A percentile compares a stretch with the other conserved stretches of the same genome.
phyloP scores from a whole-genome alignment of 2,329 filamentous ascomycete species.

The Diaporthe longicolla region DNA sequence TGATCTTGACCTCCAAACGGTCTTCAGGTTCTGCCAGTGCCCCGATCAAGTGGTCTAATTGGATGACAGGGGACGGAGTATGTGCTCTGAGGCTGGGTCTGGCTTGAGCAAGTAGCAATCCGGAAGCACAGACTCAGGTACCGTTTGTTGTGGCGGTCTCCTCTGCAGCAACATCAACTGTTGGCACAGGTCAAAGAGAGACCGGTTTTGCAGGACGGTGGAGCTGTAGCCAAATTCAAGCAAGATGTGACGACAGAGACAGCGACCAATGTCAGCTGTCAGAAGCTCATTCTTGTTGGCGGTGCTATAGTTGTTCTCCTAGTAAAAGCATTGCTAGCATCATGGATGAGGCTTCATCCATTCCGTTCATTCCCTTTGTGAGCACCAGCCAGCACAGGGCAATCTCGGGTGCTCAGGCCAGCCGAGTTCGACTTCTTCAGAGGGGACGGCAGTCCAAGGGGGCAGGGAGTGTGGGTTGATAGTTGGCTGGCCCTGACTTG shows the following conservation, averaged over 20 bases:
- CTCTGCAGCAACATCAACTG: neutral
- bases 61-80: constrained; percentile 11
- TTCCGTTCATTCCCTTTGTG: neutral
- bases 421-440: neutral
- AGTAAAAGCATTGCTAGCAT: neutral
- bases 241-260: neutral
- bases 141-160: neutral
- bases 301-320: neutral
- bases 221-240: neutral
- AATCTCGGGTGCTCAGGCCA: constrained; percentile 9
- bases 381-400: too few relatives aligned
- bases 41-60: neutral
- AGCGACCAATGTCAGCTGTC: neutral
- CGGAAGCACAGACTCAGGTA: constrained; percentile 20
- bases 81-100: neutral
- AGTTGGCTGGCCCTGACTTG: neutral
- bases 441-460: too few relatives aligned
- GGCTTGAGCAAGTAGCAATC: neutral
- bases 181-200: neutral
- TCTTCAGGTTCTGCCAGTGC: neutral
- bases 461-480: too few relatives aligned
- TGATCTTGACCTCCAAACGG: neutral
- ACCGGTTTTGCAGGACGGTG: neutral
- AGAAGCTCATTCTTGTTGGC: neutral
- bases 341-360: constrained; percentile 16